Evolutionary conservation across 1,284 basidiomycete species (phyloP).

Genomic region (Pseudozyma tsukubaensis): DNA sequence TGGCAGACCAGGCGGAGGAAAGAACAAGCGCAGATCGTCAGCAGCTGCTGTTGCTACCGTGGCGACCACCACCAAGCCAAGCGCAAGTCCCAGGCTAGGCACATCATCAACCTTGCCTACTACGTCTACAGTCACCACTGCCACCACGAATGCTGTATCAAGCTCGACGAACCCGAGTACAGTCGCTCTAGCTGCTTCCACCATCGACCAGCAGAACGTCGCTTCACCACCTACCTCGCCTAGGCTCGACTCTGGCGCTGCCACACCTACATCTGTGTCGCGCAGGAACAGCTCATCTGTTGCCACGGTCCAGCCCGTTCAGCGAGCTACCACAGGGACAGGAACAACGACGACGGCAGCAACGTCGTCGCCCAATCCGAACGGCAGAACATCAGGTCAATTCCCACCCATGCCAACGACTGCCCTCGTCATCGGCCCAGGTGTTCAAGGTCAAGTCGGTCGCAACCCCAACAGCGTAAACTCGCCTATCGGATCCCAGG

Average conservation of each 20-base stretch:
- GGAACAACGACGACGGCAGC: slow-evolving; percentile 14
- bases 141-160: slow-evolving; percentile 1
- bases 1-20: slow-evolving; percentile 8
- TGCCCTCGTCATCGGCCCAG: slow-evolving; percentile 63
- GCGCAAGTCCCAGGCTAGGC: slow-evolving; percentile 35
- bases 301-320: slow-evolving; percentile 25
- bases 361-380: slow-evolving; percentile 31
- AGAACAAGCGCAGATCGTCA: slow-evolving; percentile 32
- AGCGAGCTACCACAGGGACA: slow-evolving; percentile 7
- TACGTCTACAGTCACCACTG: background rate
- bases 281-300: slow-evolving; percentile 26
- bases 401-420: slow-evolving; percentile 53
- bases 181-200: slow-evolving; percentile 21
- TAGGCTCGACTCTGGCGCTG: slow-evolving; percentile 19
- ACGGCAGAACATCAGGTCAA: slow-evolving; percentile 22
- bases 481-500: slow-evolving; percentile 37
- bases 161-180: slow-evolving; percentile 27
- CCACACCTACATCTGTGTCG: slow-evolving; percentile 17
- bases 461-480: slow-evolving; percentile 32
- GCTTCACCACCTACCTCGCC: slow-evolving; percentile 32
- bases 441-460: slow-evolving; percentile 61
- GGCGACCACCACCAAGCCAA: slow-evolving; percentile 9
- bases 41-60: slow-evolving; percentile 10
- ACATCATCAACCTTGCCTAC: slow-evolving; percentile 5
- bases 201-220: slow-evolving; percentile 28